Evolutionary conservation across 371 early-diverging fungal genomes (phyloP).

Genomic region (Encephalitozoon cuniculi): DNA sequence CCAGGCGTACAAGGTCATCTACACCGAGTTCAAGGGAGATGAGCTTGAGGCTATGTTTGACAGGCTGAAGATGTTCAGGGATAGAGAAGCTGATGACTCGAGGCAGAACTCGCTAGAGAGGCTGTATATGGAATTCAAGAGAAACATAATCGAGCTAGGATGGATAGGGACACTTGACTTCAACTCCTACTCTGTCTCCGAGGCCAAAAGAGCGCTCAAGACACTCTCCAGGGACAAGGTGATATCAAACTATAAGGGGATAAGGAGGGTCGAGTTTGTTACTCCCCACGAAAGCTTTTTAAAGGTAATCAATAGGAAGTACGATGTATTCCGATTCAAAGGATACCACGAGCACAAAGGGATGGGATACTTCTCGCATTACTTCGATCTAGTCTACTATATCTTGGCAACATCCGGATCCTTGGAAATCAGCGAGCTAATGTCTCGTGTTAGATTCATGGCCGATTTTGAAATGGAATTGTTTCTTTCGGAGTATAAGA

Average conservation of each 20-base stretch:
- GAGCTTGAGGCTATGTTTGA: slow-evolving; percentile 1
- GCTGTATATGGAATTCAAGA: background rate
- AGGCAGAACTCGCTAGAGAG: slow-evolving; percentile 4
- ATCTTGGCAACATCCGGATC: slow-evolving; percentile 20
- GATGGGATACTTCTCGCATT: slow-evolving; percentile 26
- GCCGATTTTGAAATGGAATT: slow-evolving; percentile 44
- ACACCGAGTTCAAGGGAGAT: background rate
- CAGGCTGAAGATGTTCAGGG: slow-evolving; percentile 10
- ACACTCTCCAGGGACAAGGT: background rate
- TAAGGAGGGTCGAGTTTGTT: background rate
- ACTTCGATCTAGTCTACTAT: slow-evolving; percentile 39
- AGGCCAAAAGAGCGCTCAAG: background rate
- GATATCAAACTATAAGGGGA: slow-evolving; percentile 1
- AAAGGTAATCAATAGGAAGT: background rate
- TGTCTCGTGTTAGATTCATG: slow-evolving; percentile 26
- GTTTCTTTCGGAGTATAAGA: slow-evolving; percentile 39
- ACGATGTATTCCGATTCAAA: background rate
- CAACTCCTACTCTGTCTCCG: background rate
- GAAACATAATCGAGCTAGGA: slow-evolving; percentile 9
- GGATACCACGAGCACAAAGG: background rate
- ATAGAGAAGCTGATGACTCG: background rate
- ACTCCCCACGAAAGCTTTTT: background rate
- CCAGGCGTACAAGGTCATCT: background rate
- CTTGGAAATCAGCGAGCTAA: slow-evolving; percentile 24
- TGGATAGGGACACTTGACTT: background rate